Conservation (phyloP, 306 rosid genomes). For the Begonia peltatifolia region DNA sequence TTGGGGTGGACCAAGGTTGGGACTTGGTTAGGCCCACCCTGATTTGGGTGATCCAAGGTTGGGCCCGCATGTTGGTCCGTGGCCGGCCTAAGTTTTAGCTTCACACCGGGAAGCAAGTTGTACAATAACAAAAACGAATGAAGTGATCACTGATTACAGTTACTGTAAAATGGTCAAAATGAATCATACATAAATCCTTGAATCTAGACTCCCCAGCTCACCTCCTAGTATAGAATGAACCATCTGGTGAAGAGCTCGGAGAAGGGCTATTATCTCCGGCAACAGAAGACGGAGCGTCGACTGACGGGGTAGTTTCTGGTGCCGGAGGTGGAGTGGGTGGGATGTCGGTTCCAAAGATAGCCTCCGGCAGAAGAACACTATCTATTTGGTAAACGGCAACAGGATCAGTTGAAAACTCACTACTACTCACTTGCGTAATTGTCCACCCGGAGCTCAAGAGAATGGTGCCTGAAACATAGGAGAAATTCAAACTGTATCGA, state of each 20-base stretch:
- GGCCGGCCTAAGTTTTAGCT: too few relatives aligned
- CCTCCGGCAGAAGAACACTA: constrained; percentile 75
- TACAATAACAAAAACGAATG: too few relatives aligned
- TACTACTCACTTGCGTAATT: constrained; percentile 60
- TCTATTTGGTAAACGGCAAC: constrained; percentile 81
- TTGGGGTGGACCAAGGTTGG: too few relatives aligned
- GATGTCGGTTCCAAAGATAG: constrained; percentile 78
- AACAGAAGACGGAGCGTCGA: constrained; percentile 39
- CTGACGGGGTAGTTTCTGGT: constrained; percentile 54
- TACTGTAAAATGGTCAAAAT: too few relatives aligned
- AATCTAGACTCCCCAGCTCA: constrained; percentile 41
- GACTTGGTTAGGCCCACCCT: too few relatives aligned
- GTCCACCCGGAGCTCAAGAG: constrained; percentile 68
- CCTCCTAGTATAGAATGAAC: constrained; percentile 42
- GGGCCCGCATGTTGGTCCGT: too few relatives aligned
- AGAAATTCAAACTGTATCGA: constrained; percentile 57
- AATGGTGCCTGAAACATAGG: constrained; percentile 57
- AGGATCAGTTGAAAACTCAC: constrained; percentile 77
- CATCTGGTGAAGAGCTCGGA: constrained; percentile 28
- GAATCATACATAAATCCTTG: too few relatives aligned
- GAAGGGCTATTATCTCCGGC: constrained; percentile 25
- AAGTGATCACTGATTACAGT: too few relatives aligned
- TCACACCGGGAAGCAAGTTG: too few relatives aligned
- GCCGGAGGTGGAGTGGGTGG: constrained; percentile 81
- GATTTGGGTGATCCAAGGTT: too few relatives aligned